Percentiles rank a stretch among this genome's conserved stretches.
phyloP scores from a whole-genome alignment of 2,329 filamentous ascomycete species.

The Graphilbum ipis-grandicollis region DNA sequence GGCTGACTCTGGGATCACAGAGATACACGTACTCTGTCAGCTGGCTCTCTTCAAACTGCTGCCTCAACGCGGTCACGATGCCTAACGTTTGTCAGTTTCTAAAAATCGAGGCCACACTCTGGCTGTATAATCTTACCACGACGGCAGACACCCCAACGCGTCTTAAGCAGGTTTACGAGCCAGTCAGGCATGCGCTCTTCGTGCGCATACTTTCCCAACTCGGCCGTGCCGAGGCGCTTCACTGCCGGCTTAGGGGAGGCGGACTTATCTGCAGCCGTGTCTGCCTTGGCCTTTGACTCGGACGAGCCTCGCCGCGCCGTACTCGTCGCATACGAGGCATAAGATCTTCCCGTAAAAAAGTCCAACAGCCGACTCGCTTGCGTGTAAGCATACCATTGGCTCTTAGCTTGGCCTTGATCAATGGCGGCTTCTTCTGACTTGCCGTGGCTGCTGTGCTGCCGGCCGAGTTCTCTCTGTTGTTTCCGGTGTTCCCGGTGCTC shows the following conservation, averaged over 20 bases:
- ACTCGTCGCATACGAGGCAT: too few species aligned
- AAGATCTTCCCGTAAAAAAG: too few species aligned
- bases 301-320: not conserved
- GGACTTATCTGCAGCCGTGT: too few species aligned
- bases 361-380: too few species aligned
- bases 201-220: constrained; percentile 55
- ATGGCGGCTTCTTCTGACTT: too few species aligned
- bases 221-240: constrained; percentile 26
- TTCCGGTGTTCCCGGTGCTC: too few species aligned
- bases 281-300: not conserved
- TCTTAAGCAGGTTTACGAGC: constrained; percentile 45
- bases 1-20: constrained; percentile 57
- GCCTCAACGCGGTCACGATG: constrained; percentile 43
- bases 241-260: not conserved
- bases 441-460: too few species aligned
- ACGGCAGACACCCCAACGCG: constrained; percentile 36
- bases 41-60: constrained; percentile 46
- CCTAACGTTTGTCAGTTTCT: too few species aligned
- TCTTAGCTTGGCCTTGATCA: too few species aligned
- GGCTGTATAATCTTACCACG: constrained; percentile 26
- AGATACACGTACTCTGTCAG: constrained; percentile 57
- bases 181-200: constrained; percentile 60
- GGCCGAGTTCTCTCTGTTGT: too few species aligned
- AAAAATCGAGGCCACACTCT: too few species aligned
- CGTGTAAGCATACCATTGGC: too few species aligned